A percentile compares a stretch with the other conserved stretches of the same genome.
Evolutionary conservation across 441 rosid genomes (phyloP).

Genomic region (Hura crepitans): DNA sequence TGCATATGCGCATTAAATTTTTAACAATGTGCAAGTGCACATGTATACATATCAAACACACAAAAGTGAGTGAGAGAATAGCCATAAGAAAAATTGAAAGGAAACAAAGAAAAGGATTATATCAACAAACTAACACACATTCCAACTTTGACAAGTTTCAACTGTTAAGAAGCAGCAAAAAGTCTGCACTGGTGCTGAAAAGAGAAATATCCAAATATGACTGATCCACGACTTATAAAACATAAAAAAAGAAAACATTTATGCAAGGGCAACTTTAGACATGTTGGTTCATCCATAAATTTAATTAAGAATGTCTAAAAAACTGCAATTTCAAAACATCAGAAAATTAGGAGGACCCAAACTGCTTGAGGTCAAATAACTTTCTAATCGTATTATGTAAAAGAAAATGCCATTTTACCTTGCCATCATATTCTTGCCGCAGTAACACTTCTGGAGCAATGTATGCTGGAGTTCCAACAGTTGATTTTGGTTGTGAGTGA

Average conservation of each 20-base stretch:
- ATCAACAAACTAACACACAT: neutral
- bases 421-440: constrained; percentile 93
- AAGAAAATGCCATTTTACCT: constrained; percentile 43
- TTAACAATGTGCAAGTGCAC: neutral
- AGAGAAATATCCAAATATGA: neutral
- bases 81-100: too few species aligned
- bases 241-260: neutral
- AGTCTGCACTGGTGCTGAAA: neutral
- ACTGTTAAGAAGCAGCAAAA: neutral
- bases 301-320: neutral
- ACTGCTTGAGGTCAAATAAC: neutral
- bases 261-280: neutral
- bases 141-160: neutral
- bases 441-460: constrained; percentile 94
- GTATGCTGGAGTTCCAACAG: constrained; percentile 98
- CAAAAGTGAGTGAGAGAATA: neutral
- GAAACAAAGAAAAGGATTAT: neutral
- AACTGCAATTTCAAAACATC: neutral
- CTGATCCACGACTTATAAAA: neutral
- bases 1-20: neutral
- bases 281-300: neutral
- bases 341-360: neutral
- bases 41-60: neutral
- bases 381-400: neutral
- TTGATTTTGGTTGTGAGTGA: constrained; percentile 95